Base-by-base conservation (phyloP, 805 yeast species). In the Kodamaea sagamina region DNA sequence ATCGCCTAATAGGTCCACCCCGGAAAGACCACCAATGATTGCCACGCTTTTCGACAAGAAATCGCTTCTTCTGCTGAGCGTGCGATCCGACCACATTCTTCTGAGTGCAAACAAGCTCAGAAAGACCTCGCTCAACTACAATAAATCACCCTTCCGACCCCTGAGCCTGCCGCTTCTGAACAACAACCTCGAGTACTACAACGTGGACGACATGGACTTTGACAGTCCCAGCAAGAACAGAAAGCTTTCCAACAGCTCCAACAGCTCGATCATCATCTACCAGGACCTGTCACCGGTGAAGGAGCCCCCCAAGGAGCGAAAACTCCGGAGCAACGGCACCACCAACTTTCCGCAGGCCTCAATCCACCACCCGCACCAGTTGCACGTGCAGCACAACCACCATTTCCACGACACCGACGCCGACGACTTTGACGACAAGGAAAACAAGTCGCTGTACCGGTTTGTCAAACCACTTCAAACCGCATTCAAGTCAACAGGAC, bases 401-500 rank as follows among this genome's bases (percentile, higher is more conserved):
- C 37, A 29, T 29, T 13, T 13, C 16, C 32, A 29, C n/a, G n/a
- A n/a, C 4, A 38, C 15, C 32, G 16, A 22, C 10, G 22, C 7
- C 29, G 18, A n/a, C 36, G 11, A 19, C 42, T 79, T 74, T 29
- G 67, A 68, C 25, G 67, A 69, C 46, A 68, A 70, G 47, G 75
- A 69, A 41, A 70, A 70, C 42, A 61, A 59, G 37, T 47, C 61
- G 2, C 66, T 71, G 8, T 86, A 83, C 62, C 77, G 80, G 49
- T 78, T 80, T 37, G 93, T 86, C 16, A 86, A 84, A 57, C 96
- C 96, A 2, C 71, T 88, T 29, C 95, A 87, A 59, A 83, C 90
- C 0, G 96, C 93, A 11, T 88, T 88, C 62, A 74, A 79, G 59
- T 77, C 90, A 2, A 68, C 86, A 0, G 96, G 96, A 0, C 65